phyloP scores from a whole-genome alignment of 1,139 yeast species.

The Blastobotrys arbuscula region DNA sequence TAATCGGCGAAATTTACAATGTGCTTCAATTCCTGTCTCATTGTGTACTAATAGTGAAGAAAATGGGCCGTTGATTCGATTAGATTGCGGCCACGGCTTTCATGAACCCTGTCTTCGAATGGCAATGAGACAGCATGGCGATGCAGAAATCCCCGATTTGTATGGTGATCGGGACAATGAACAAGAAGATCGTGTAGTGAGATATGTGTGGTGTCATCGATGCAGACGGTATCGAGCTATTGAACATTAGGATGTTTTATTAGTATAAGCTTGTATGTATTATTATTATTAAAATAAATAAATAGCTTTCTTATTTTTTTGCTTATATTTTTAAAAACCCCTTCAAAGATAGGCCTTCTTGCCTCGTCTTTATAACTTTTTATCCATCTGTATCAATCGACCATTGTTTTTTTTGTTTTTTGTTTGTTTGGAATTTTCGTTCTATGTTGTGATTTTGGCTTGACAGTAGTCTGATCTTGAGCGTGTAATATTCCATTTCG shows the following conservation, averaged over 20 bases:
- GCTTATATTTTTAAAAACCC: too few species aligned
- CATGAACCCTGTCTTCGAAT: slow-evolving; percentile 29
- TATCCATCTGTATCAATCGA: too few species aligned
- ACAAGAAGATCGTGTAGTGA: slow-evolving; percentile 12
- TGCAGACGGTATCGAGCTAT: slow-evolving; percentile 27
- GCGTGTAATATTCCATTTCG: too few species aligned
- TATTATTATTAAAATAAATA: too few species aligned
- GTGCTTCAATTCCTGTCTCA: slow-evolving; percentile 26
- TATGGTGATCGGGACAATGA: slow-evolving; percentile 1
- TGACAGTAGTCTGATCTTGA: too few species aligned
- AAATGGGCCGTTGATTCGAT: slow-evolving; percentile 17
- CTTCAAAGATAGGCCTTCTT: too few species aligned
- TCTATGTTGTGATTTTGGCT: too few species aligned
- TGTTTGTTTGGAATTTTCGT: too few species aligned
- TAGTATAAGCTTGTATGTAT: not conserved
- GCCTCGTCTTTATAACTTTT: too few species aligned
- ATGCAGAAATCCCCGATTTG: slow-evolving; percentile 24
- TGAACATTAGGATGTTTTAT: slow-evolving; percentile 1
- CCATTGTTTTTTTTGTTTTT: too few species aligned
- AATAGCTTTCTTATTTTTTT: too few species aligned
- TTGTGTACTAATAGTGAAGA: slow-evolving; percentile 20
- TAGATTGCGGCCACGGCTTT: slow-evolving; percentile 30
- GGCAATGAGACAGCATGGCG: slow-evolving; percentile 30
- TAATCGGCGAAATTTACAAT: slow-evolving; percentile 15
- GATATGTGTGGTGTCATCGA: slow-evolving; percentile 29